Percentiles rank a stretch among this genome's conserved stretches.
phyloP scores from a whole-genome alignment of 2,329 filamentous ascomycete genomes.

The Drechslerella stenobrocha region DNA sequence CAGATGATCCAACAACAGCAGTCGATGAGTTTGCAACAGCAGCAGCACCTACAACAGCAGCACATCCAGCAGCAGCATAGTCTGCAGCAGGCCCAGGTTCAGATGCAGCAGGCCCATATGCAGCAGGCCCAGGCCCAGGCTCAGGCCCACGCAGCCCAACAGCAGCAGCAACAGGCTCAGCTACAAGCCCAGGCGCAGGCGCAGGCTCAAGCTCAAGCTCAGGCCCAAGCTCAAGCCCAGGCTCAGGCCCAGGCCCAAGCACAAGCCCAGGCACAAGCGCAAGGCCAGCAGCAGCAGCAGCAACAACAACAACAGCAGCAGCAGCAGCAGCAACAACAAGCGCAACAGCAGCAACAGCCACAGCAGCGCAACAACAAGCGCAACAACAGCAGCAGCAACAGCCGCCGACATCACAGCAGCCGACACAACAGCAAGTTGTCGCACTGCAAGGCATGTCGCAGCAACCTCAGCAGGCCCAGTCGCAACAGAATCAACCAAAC shows the following conservation, averaged over 20 bases:
- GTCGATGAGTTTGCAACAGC: conserved; percentile 22
- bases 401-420: conserved; percentile 39
- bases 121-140: conserved; percentile 49
- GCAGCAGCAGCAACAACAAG: conserved; percentile 56
- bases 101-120: conserved; percentile 50
- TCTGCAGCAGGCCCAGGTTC: conserved; percentile 52
- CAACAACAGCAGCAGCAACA: conserved; percentile 50
- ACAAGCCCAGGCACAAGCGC: conserved; percentile 7
- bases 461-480: conserved; percentile 54
- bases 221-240: conserved; percentile 19
- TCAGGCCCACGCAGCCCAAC: conserved; percentile 54
- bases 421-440: conserved; percentile 57
- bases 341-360: conserved; percentile 49
- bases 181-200: conserved; percentile 12
- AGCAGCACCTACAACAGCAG: conserved; percentile 12
- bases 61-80: conserved; percentile 50
- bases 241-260: conserved; percentile 5
- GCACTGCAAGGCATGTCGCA: conserved; percentile 49
- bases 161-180: conserved; percentile 49
- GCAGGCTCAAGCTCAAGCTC: conserved; percentile 16
- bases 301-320: conserved; percentile 47
- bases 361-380: no score
- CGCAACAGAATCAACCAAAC: conserved; percentile 56
- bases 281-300: conserved; percentile 49
- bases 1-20: conserved; percentile 22